Evolutionary conservation across 1,284 basidiomycete species (phyloP).

Genomic region (Gomphus bonarii): DNA sequence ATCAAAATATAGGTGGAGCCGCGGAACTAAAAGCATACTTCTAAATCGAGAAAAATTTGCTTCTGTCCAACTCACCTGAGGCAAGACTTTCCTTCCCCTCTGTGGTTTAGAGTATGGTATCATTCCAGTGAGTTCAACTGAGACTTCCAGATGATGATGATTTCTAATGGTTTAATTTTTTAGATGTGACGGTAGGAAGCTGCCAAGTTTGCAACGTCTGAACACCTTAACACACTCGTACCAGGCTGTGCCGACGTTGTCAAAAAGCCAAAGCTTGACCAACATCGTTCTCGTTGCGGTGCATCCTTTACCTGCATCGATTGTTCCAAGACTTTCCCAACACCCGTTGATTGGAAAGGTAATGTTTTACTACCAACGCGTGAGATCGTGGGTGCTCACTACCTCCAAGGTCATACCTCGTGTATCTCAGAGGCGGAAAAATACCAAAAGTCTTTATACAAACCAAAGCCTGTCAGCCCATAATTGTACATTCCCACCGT

Average conservation of each 20-base stretch:
- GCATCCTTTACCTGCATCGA: conserved; percentile 80
- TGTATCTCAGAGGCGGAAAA: conserved; percentile 89
- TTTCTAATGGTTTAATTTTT: background rate
- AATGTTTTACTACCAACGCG: background rate
- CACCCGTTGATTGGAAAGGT: conserved; percentile 64
- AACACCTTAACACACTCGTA: background rate
- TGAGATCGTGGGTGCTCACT: background rate
- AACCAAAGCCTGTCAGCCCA: conserved; percentile 44
- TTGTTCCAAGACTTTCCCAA: conserved; percentile 72
- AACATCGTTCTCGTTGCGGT: conserved; percentile 50
- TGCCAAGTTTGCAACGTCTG: conserved; percentile 8
- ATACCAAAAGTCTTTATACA: conserved; percentile 81
- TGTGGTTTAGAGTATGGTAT: conserved; percentile 33
- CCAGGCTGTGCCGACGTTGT: conserved; percentile 73
- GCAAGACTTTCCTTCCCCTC: background rate
- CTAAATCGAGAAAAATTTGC: conserved; percentile 2
- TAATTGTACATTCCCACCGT: background rate
- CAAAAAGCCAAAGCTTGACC: conserved; percentile 85
- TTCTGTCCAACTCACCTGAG: background rate
- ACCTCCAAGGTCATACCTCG: conserved; percentile 45
- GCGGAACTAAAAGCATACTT: conserved; percentile 4
- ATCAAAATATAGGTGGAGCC: background rate
- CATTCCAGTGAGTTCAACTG: conserved; percentile 37
- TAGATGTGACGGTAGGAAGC: conserved; percentile 38
- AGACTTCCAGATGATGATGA: background rate